A percentile compares a stretch with the other conserved stretches of the same genome.
Evolutionary conservation across 2,329 filamentous ascomycete genomes (phyloP).

Genomic region (Coleophoma crateriformis): DNA sequence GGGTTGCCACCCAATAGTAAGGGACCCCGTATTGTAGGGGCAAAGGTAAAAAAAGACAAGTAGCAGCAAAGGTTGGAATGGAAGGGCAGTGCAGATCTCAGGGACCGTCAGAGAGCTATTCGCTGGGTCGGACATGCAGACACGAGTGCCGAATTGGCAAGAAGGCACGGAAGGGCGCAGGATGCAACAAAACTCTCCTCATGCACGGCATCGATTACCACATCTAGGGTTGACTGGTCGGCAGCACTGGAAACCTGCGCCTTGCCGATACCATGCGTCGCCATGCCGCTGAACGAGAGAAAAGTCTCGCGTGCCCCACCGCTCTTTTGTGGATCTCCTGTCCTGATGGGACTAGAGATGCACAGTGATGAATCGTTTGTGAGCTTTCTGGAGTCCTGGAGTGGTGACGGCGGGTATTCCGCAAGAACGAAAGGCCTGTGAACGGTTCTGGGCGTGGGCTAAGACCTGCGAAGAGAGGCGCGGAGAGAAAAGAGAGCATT

Average conservation of each 20-base stretch:
- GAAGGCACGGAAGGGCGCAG: slow-evolving; percentile 3
- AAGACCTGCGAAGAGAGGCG: too few relatives aligned
- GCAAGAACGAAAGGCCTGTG: background rate
- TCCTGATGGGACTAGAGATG: too few relatives aligned
- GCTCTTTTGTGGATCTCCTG: slow-evolving; percentile 12
- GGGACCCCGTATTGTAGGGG: background rate
- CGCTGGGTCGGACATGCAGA: slow-evolving; percentile 4
- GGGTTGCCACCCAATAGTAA: background rate
- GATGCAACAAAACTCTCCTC: background rate
- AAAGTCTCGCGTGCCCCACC: slow-evolving; percentile 7
- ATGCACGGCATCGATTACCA: slow-evolving; percentile 1
- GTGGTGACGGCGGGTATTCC: background rate
- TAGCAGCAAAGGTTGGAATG: background rate
- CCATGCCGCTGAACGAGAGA: background rate
- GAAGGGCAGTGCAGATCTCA: slow-evolving; percentile 15
- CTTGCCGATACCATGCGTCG: background rate
- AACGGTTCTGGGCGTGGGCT: too few relatives aligned
- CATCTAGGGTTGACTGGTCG: background rate
- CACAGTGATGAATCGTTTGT: too few relatives aligned
- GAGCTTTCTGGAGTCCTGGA: too few relatives aligned
- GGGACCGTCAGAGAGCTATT: slow-evolving; percentile 14
- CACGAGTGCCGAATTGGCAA: too few relatives aligned
- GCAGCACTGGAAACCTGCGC: slow-evolving; percentile 2
- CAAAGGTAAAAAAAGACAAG: slow-evolving; percentile 1
- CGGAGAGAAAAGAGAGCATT: too few relatives aligned